phyloP scores from a whole-genome alignment of 495 filamentous ascomycete species.

The Neurospora discreta region DNA sequence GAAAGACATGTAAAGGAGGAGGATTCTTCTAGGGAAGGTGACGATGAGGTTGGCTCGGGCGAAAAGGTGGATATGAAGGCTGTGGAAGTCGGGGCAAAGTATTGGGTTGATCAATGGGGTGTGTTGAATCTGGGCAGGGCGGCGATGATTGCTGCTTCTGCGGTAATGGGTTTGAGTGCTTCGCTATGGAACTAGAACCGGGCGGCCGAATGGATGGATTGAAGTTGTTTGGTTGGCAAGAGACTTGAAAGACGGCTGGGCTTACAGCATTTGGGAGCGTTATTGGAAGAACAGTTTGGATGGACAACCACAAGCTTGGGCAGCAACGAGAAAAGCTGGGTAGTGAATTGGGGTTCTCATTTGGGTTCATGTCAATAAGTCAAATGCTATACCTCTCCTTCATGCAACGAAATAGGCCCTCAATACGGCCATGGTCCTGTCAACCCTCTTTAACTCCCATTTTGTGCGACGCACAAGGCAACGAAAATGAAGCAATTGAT shows the following conservation, averaged over 20 bases:
- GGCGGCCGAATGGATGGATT: not conserved
- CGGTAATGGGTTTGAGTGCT: constrained; percentile 10
- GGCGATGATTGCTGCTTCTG: constrained; percentile 13
- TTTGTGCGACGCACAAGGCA: too few relatives aligned
- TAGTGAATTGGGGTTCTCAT: not conserved
- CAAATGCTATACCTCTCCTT: not conserved
- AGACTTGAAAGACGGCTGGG: not conserved
- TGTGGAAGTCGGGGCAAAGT: constrained; percentile 31
- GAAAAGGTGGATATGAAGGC: constrained; percentile 17
- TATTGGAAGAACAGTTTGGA: not conserved
- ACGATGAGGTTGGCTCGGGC: constrained; percentile 8
- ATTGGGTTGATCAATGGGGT: constrained; percentile 45
- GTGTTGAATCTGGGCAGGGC: constrained; percentile 39
- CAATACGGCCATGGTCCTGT: not conserved
- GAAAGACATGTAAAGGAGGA: not conserved
- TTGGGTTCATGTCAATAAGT: not conserved
- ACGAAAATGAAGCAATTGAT: too few relatives aligned
- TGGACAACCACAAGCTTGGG: not conserved
- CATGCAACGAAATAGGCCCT: not conserved
- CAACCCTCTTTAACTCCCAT: not conserved
- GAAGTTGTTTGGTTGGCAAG: too few relatives aligned
- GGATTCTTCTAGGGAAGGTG: not conserved
- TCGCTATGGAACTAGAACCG: constrained; percentile 1
- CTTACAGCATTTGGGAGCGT: not conserved
- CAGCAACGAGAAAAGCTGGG: not conserved